Base-by-base conservation (phyloP, 805 yeast species). In the Scheffersomyces stipitis region DNA sequence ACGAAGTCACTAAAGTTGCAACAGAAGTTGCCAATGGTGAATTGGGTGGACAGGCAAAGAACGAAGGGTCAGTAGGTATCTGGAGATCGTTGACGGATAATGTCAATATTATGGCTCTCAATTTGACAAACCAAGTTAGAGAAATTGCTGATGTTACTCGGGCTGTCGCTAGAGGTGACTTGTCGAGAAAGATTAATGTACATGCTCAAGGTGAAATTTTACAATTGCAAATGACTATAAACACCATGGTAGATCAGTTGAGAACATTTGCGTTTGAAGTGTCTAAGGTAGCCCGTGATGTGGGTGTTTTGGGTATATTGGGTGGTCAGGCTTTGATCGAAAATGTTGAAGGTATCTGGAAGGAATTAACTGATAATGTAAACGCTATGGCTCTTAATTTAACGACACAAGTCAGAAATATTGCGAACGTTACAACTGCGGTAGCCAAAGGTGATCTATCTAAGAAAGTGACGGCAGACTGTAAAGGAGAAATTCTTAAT, bases 121-220 rank as follows among this genome's bases (percentile, higher is more conserved):
- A 87, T 56, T 72, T 87, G 48, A 87, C 96, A 0, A 71, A 70
- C 41, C 75, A 72, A 45, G 70, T 80, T 22, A 65, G 96, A 64
- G 95, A 86, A 62, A 86, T 86, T 42, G 93, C 95, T 16, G 95
- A 86, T 50, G 96, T 86, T 24, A 87, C 95, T 4, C 71, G 90
- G 15, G 95, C 95, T 1, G 96, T 86, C 8, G 96, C 95, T 4
- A 74, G 80, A 41, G 96, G 96, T 51, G 96, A 86, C 58, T 66
- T 86, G 47, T 81, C 89, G 0, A 69, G 89, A 34, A 86, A 86
- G 54, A 86, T 87, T 54, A 85, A 85, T 57, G 95, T 87, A 10
- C 91, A 86, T 60, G 96, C 95, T 5, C 95, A 87, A 58, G 96
- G 96, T 32, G 96, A 86, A 63, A 87, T 86, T 44, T 68, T 85